These are phyloP conservation scores for Pseudogymnoascus verrucosus DNA, from an alignment of 2,329 filamentous ascomycete species.

Conservation along the genomic window DNA sequence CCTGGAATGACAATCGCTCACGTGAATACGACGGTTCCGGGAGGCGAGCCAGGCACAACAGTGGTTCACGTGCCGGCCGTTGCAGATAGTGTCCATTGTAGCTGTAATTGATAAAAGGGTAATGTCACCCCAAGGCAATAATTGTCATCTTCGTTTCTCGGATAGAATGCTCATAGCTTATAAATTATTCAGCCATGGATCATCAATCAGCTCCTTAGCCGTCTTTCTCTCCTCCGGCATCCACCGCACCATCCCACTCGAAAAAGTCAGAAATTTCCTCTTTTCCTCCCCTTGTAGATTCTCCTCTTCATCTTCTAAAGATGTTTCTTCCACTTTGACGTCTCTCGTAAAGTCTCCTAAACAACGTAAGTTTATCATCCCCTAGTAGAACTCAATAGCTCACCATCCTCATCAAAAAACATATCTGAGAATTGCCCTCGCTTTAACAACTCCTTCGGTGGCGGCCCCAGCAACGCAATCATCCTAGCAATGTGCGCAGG, in stretches of 20 bases:
- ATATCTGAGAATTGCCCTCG: neutral
- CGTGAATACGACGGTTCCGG: neutral
- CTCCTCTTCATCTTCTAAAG: conserved; percentile 14
- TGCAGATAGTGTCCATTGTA: neutral
- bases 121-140: neutral
- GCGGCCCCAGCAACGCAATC: conserved; percentile 34
- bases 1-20: neutral
- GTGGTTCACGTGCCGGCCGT: neutral
- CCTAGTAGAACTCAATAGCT: neutral
- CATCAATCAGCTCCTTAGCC: conserved; percentile 27
- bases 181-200: conserved; percentile 25
- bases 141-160: neutral
- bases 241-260: conserved; percentile 28
- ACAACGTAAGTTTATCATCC: neutral
- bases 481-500: conserved; percentile 34
- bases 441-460: conserved; percentile 27
- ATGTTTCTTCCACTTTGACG: conserved; percentile 11
- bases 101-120: neutral
- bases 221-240: conserved; percentile 26
- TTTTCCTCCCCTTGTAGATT: conserved; percentile 27
- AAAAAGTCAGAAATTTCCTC: conserved; percentile 25
- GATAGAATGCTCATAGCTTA: neutral
- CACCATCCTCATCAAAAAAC: conserved; percentile 14
- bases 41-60: neutral
- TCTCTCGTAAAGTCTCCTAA: conserved; percentile 12